Base-by-base conservation (phyloP, 179 eudicot genomes). In the Drosera spatulata region DNA sequence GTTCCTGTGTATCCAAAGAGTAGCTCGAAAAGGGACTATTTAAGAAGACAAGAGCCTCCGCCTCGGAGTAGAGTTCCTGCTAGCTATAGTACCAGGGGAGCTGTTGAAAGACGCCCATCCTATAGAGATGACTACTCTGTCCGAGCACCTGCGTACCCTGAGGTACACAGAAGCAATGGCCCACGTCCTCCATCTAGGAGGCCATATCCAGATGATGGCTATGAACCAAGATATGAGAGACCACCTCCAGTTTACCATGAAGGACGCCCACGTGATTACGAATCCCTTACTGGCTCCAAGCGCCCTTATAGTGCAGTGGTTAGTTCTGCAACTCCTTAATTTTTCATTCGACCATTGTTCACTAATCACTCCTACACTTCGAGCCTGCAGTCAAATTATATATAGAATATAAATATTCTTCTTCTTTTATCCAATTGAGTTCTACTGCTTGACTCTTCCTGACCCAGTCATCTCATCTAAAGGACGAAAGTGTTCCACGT, bases 401-500 rank as follows among this genome's bases (percentile, higher is more conserved):
- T 22, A 22, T 22, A 22, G 33, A 22, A 22, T 22, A 22, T 22
- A 22, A 22, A 22, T 22, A 22, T 22, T 50, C 10, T 50, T 50
- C 4, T 46, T 45, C 4, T 22, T 22, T 22, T 22, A 22, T 22
- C 33, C 33, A 2, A 10, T 50, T 33, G 39, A 33, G 37, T 55
- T 40, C 41, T 7, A 55, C 12, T 8, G 39, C 4, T 33, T 7
- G 39, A 55, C 8, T 37, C 2, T 8, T 55, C 33, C 38, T 53
- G 56, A 33, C 41, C 8, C 41, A 48, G 41, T 47, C 11, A 41
- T 57, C 49, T 44, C 22, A 48, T 68, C 4, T 61, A 10, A 57
- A 91, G 98, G 98, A 91, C 72, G 96, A 91, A 39, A 76, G 66
- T 15, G 82, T 85, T 74, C 83, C 91, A 22, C 88, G 95, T 13